Conservation (phyloP, 352 stramenopile genomes). For the Aphanomyces invadans region DNA sequence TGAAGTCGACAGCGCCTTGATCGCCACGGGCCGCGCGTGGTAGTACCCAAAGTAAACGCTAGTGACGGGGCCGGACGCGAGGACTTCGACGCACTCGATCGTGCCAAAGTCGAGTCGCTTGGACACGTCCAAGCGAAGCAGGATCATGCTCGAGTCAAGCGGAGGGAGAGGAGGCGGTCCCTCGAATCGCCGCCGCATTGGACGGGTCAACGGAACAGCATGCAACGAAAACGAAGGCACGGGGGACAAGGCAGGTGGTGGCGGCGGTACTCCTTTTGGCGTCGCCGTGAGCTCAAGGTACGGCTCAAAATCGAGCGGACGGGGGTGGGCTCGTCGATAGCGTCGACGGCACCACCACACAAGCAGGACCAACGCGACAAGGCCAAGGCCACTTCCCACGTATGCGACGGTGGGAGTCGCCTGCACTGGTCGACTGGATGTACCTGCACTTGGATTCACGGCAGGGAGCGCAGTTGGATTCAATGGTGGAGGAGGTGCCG, state of each 20-base stretch:
- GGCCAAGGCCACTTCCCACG: background rate
- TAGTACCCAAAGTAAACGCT: constrained; percentile 6
- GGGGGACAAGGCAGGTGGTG: background rate
- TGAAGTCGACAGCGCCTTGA: background rate
- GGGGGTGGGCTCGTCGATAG: background rate
- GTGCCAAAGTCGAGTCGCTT: background rate
- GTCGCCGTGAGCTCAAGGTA: background rate
- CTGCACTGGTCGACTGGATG: background rate
- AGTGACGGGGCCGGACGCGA: background rate
- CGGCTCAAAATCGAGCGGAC: background rate
- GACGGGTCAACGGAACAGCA: background rate
- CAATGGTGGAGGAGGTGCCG: background rate
- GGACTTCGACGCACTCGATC: background rate
- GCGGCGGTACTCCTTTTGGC: background rate
- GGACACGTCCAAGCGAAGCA: background rate
- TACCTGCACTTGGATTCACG: background rate
- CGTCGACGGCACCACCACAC: background rate
- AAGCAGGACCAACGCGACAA: background rate
- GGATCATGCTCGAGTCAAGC: background rate
- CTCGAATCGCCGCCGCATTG: no score
- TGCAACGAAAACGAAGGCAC: background rate
- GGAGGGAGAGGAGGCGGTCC: background rate
- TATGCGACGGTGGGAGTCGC: no score
- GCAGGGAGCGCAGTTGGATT: background rate
- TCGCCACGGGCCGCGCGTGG: background rate